Percentiles rank a stretch among this genome's conserved stretches.
Conservation (phyloP, 768 basidiomycete genomes). For the Cystofilobasidium bisporidii region DNA sequence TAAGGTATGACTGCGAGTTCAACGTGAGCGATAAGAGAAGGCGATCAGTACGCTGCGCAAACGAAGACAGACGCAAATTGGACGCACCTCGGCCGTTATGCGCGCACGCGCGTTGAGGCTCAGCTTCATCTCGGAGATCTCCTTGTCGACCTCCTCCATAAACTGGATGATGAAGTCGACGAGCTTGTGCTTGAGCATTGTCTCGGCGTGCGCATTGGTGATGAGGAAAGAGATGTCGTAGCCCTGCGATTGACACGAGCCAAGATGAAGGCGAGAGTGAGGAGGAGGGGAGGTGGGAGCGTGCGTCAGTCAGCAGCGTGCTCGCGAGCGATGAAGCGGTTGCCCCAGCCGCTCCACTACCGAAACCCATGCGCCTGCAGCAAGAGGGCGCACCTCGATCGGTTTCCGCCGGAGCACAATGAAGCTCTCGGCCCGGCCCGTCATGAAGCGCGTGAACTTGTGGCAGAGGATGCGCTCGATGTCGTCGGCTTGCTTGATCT, state of each 20-base stretch:
- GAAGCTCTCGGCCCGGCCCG: constrained; percentile 96
- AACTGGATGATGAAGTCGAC: constrained; percentile 99
- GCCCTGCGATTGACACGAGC: constrained; percentile 49
- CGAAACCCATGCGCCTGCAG: not conserved
- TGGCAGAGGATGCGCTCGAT: constrained; percentile 94
- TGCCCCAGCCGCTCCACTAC: no score
- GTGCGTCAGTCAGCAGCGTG: no score
- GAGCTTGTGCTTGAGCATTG: constrained; percentile 98
- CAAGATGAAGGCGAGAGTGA: not conserved
- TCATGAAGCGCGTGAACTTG: constrained; percentile 98
- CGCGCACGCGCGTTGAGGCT: constrained; percentile 91
- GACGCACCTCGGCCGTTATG: constrained; percentile 69
- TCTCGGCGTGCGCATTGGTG: constrained; percentile 91
- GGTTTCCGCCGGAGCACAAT: constrained; percentile 92
- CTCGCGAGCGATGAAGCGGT: no score
- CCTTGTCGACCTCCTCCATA: constrained; percentile 99
- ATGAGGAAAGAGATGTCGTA: constrained; percentile 98
- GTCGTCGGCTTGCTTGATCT: constrained; percentile 98
- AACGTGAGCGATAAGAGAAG: not conserved
- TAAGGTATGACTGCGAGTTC: constrained; percentile 14
- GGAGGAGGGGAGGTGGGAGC: not conserved
- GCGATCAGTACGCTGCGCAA: no score
- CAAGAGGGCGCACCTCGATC: constrained; percentile 50
- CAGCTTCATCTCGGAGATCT: constrained; percentile 99
- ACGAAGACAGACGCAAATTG: not conserved